A percentile compares a stretch with the other conserved stretches of the same genome.
Conservation (phyloP, 2,329 filamentous ascomycete genomes). For the Paraconiothyrium sp. region DNA sequence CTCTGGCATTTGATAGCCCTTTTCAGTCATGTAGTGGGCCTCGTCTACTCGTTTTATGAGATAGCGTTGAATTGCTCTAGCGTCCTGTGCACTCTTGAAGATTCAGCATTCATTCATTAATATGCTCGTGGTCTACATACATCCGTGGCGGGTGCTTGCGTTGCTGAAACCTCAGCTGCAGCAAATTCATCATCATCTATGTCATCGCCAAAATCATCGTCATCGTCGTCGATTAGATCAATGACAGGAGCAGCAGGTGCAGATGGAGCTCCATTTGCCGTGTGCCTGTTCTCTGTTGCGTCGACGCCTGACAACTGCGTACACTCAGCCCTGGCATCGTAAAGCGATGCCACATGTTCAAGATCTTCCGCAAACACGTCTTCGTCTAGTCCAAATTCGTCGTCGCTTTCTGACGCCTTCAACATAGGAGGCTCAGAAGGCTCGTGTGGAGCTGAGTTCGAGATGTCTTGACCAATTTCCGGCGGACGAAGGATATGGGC, state of each 20-base stretch:
- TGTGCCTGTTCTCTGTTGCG: constrained; percentile 5
- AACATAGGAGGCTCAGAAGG: constrained; percentile 6
- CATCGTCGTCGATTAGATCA: constrained; percentile 57
- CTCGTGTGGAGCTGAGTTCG: constrained; percentile 10
- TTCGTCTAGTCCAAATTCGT: constrained; percentile 58
- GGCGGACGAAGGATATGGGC: constrained; percentile 18
- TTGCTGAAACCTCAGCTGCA: constrained; percentile 76
- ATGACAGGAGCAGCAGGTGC: constrained; percentile 32
- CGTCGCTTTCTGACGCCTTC: constrained; percentile 40
- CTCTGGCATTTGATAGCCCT: constrained; percentile 69
- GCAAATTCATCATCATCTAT: constrained; percentile 76
- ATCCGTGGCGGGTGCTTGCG: constrained; percentile 66
- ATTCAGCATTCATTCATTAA: constrained; percentile 64
- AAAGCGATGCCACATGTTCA: constrained; percentile 66
- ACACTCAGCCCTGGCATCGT: constrained; percentile 56
- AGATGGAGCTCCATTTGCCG: constrained; percentile 14
- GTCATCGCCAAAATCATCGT: constrained; percentile 75
- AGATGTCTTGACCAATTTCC: constrained; percentile 18
- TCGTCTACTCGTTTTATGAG: constrained; percentile 78
- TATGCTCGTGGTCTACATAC: constrained; percentile 61
- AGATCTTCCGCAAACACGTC: constrained; percentile 66
- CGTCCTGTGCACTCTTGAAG: constrained; percentile 71
- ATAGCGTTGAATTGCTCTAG: constrained; percentile 85
- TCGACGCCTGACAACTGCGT: constrained; percentile 13
- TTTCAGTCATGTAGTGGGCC: constrained; percentile 71